These are phyloP conservation scores for Globisporangium viniferum DNA, from an alignment of 352 stramenopile genomes.

Conservation along the genomic window DNA sequence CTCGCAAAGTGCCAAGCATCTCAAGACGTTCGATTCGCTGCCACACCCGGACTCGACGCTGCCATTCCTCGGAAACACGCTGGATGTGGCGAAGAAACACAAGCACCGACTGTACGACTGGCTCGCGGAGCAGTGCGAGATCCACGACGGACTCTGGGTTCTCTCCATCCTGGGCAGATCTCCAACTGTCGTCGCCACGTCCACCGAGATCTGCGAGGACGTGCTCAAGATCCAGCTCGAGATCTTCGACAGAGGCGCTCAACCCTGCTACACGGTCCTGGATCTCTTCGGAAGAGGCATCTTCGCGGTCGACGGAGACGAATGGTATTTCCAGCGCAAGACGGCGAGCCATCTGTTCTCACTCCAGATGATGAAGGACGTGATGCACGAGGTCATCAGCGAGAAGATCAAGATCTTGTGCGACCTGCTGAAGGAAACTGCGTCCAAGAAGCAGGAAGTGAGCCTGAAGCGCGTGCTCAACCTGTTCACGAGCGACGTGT, in stretches of 20 bases:
- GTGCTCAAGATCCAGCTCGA: conserved; percentile 53
- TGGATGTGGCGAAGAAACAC: background rate
- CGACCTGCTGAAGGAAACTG: background rate
- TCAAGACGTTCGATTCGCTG: too few relatives aligned
- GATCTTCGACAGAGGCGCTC: conserved; percentile 54
- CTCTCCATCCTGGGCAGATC: background rate
- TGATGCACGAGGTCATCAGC: conserved; percentile 33
- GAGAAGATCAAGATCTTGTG: conserved; percentile 11
- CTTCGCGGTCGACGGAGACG: conserved; percentile 49
- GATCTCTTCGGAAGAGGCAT: conserved; percentile 56
- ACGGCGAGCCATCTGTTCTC: conserved; percentile 85
- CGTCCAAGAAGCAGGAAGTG: conserved; percentile 3
- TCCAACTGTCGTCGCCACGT: background rate
- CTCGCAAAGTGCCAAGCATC: too few relatives aligned
- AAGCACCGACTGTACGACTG: conserved; percentile 1
- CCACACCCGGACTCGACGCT: background rate
- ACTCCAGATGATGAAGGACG: conserved; percentile 42
- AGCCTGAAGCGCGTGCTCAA: conserved; percentile 42
- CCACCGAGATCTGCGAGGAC: conserved; percentile 34
- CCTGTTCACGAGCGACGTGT: conserved; percentile 68
- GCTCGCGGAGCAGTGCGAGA: background rate
- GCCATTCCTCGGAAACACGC: conserved; percentile 3
- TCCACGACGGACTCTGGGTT: background rate
- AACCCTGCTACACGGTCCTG: conserved; percentile 25
- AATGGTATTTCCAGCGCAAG: conserved; percentile 70